Evolutionary conservation across 306 rosid genomes (phyloP).

Genomic region (Urtica urens): DNA sequence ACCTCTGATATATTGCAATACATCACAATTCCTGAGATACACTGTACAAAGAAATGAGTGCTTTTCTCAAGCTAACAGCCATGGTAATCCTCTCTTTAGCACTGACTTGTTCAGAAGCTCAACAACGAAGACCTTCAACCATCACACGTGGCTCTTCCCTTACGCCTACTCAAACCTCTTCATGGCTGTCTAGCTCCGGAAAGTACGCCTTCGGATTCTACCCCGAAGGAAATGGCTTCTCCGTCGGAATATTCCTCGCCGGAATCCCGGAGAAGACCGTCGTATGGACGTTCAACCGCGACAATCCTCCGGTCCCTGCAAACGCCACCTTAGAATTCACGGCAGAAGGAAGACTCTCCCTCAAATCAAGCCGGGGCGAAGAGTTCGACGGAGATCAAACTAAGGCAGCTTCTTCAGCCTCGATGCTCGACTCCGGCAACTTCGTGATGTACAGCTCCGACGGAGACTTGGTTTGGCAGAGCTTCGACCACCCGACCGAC

Average conservation of each 20-base stretch:
- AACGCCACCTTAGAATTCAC: constrained; percentile 7
- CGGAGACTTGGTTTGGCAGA: constrained; percentile 6
- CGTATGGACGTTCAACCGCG: constrained; percentile 20
- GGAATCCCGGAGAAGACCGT: constrained; percentile 10
- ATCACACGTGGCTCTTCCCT: constrained; percentile 4
- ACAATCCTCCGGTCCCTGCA: constrained; percentile 5
- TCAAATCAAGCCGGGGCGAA: not conserved
- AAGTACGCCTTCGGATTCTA: constrained; percentile 24
- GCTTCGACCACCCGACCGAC: constrained; percentile 9
- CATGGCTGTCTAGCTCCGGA: constrained; percentile 23
- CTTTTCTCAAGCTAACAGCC: not conserved
- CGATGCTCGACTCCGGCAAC: too few relatives aligned
- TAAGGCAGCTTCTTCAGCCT: too few relatives aligned
- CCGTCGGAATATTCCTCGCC: constrained; percentile 10
- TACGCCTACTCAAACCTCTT: constrained; percentile 1
- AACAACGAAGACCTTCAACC: not conserved
- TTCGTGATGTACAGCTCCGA: not conserved
- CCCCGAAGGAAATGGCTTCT: constrained; percentile 9
- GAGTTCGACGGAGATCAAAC: too few relatives aligned
- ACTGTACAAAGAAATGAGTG: too few relatives aligned
- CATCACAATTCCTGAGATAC: too few relatives aligned
- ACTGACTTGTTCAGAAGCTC: constrained; percentile 1
- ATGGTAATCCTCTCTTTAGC: not conserved
- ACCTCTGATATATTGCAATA: too few relatives aligned
- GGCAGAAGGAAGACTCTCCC: not conserved